phyloP scores from a whole-genome alignment of 805 yeast genomes.

The Komagataella mondaviorum region DNA sequence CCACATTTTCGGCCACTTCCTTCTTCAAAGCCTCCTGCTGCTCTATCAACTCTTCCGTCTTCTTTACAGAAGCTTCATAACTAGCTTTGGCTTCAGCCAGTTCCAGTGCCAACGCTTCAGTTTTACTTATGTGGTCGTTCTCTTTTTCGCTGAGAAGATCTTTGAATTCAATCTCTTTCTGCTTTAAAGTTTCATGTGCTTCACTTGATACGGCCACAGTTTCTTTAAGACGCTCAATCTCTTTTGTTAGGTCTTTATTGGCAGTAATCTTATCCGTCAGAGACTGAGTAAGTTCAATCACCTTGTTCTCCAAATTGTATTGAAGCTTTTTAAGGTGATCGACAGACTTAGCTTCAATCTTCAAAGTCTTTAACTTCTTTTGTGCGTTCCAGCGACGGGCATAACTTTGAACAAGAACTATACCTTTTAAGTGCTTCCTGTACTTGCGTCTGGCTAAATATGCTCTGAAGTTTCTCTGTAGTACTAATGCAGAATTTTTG shows the following conservation, averaged over 20 bases:
- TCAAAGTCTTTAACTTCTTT: constrained; percentile 46
- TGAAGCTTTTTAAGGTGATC: constrained; percentile 84
- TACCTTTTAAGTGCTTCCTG: constrained; percentile 32
- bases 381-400: constrained; percentile 67
- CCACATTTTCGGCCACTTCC: constrained; percentile 48
- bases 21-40: constrained; percentile 50
- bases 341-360: constrained; percentile 85
- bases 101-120: constrained; percentile 39
- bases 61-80: constrained; percentile 41
- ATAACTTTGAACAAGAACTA: constrained; percentile 64
- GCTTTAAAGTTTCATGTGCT: constrained; percentile 38
- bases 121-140: constrained; percentile 32
- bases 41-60: constrained; percentile 44
- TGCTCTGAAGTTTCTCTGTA: constrained; percentile 71
- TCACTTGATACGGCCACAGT: constrained; percentile 39
- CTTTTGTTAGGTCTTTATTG: constrained; percentile 55
- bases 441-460: constrained; percentile 42
- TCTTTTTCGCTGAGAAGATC: constrained; percentile 30
- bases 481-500: constrained; percentile 47
- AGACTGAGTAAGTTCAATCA: constrained; percentile 86
- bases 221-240: constrained; percentile 39
- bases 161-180: constrained; percentile 40
- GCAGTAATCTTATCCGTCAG: constrained; percentile 71
- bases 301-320: constrained; percentile 90
- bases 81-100: constrained; percentile 40